Evolutionary conservation across 257 asterid genomes (phyloP), one percentile per base, ranked within the genome.

Genomic region (Capsicum pubescens): DNA sequence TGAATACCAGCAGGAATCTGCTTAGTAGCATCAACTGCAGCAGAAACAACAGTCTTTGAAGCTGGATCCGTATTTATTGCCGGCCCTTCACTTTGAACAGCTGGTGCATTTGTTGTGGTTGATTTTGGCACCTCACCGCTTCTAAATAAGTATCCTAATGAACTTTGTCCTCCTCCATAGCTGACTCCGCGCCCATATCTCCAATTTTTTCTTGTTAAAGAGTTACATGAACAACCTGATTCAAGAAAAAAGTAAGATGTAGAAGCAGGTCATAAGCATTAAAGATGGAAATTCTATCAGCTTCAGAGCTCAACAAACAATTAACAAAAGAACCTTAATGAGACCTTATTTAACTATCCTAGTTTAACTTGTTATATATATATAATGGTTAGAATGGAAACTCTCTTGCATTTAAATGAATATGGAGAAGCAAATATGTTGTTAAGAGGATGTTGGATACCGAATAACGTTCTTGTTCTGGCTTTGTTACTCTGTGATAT

Each of bases 91-190:
- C 82, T 87, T 52, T 90, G 85, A 36, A 88, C 89, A 82, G 90
- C 84, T 80, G 69, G 81, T 39, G 87, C 88, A 83, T 85, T 90
- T 79, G 32, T 87, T 7, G 48, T 84, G 54, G 90, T 84, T 16
- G 91, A 83, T 85, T 90, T 92, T 70, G 95, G 91, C 72, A 91
- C 91, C 87, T 91, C 94, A 12, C 90, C 89, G 5, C 84, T 83
- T 66, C 95, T 93, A 87, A 92, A 92, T 88, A 92, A 88, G 90
- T 90, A 92, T 3, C 93, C 95, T 81, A 92, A 80, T 48, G 95
- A 92, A 86, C 95, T 92, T 86, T 92, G 93, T 61, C 95, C 95
- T 67, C 93, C 95, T 10, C 92, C 95, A 36, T 90, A 89, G 92
- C 95, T 92, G 69, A 89, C 92, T 84, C 94, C 93, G 85, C 94